Evolutionary conservation across 2,329 filamentous ascomycete genomes (phyloP).

Genomic region (Phaeosphaeria sp.): DNA sequence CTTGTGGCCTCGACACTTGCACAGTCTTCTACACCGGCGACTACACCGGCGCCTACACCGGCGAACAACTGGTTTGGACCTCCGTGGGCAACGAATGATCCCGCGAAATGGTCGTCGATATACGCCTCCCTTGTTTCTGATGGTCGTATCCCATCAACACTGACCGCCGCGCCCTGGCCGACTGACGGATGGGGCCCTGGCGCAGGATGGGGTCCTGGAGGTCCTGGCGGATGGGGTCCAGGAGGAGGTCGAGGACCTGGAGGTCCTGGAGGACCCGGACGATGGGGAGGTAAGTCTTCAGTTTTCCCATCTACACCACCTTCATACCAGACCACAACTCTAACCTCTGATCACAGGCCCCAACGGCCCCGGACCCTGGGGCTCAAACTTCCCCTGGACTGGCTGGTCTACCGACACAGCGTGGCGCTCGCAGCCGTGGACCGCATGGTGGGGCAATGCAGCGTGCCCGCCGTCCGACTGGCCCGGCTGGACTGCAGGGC

Average conservation of each 20-base stretch:
- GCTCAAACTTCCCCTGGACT: slow-evolving; percentile 34
- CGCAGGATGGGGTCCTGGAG: slow-evolving; percentile 28
- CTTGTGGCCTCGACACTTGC: slow-evolving; percentile 11
- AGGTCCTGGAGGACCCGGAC: slow-evolving; percentile 1
- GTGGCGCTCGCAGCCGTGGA: slow-evolving; percentile 42
- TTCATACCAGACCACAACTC: neutral
- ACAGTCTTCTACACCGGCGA: slow-evolving; percentile 12
- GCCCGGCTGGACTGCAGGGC: slow-evolving; percentile 47
- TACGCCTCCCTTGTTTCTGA: slow-evolving; percentile 34
- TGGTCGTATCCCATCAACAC: slow-evolving; percentile 33
- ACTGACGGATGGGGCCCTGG: slow-evolving; percentile 31
- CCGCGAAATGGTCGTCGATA: slow-evolving; percentile 30
- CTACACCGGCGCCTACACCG: slow-evolving; percentile 11
- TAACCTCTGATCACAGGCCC: slow-evolving; percentile 18
- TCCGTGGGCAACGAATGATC: slow-evolving; percentile 29
- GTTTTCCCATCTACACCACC: too few species aligned
- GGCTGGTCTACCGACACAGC: slow-evolving; percentile 35
- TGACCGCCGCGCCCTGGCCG: slow-evolving; percentile 31
- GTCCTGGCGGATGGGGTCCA: slow-evolving; percentile 27
- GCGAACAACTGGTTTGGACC: slow-evolving; percentile 13
- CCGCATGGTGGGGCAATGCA: slow-evolving; percentile 42
- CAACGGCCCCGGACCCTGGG: slow-evolving; percentile 29
- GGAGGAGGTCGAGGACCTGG: slow-evolving; percentile 14
- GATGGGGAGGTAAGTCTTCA: slow-evolving; percentile 34
- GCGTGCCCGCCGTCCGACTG: slow-evolving; percentile 42